phyloP scores from a whole-genome alignment of 495 filamentous ascomycete genomes.

The Lophiostoma macrostomum region DNA sequence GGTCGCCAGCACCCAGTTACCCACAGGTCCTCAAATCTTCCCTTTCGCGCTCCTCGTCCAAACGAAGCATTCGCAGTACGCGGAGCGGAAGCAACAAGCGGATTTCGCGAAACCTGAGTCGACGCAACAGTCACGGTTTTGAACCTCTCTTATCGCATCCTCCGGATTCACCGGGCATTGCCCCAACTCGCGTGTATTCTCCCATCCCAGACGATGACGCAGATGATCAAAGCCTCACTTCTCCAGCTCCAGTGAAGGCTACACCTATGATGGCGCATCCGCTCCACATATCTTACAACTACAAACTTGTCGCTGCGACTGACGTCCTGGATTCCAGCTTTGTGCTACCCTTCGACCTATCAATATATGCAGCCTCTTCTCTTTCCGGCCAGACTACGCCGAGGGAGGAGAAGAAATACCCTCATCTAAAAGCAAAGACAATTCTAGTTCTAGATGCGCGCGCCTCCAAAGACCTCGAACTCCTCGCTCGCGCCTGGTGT shows the following conservation, averaged over 20 bases:
- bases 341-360: slow-evolving; percentile 12
- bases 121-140: slow-evolving; percentile 27
- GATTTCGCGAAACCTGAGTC: slow-evolving; percentile 2
- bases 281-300: slow-evolving; percentile 36
- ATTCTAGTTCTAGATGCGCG: slow-evolving; percentile 39
- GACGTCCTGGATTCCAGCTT: slow-evolving; percentile 29
- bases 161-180: slow-evolving; percentile 10
- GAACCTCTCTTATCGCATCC: slow-evolving; percentile 28
- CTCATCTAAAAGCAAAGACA: background rate
- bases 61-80: slow-evolving; percentile 19
- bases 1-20: background rate
- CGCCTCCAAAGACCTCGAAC: slow-evolving; percentile 31
- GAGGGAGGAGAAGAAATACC: background rate
- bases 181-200: slow-evolving; percentile 9
- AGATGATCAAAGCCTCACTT: background rate
- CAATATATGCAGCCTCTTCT: background rate
- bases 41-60: slow-evolving; percentile 14
- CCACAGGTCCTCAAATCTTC: slow-evolving; percentile 21
- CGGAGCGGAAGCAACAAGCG: slow-evolving; percentile 4
- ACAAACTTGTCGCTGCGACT: slow-evolving; percentile 27
- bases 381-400: background rate
- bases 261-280: slow-evolving; percentile 35
- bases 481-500: slow-evolving; percentile 42
- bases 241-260: background rate
- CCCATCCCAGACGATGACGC: slow-evolving; percentile 8